Base-by-base conservation (phyloP, 2,329 filamentous ascomycete genomes). In the Mycosphaerella arachidis region DNA sequence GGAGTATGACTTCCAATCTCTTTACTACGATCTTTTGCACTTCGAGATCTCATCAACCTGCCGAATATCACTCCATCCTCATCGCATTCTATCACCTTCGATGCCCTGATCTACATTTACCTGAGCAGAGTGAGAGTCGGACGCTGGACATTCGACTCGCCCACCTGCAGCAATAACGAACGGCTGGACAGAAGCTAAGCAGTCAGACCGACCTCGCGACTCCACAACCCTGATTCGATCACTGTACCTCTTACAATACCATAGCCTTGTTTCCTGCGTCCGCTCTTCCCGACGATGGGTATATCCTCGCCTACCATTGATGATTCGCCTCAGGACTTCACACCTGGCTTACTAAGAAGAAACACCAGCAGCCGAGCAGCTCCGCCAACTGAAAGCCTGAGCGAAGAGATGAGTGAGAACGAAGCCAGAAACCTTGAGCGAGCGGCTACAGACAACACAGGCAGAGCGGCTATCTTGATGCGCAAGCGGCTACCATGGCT, bases 401-500 rank as follows among this genome's bases (percentile, higher is more conserved):
- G 40, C 24, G 43, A n/a, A 37, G 29, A 31, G 50, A 52, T 33
- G 27, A 52, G 50, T 35, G 50, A 40, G 29, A 43, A 50, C 4
- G 48, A 40, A 12, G 27, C 43, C 30, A 43, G 54, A 16, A 40
- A 27, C 10, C 57, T 59, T 35, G 20, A 50, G 35, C 37, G 35
- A 37, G 24, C 51, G n/a, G 54, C 31, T 20, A 48, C 27, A 10
- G 54, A 46, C 30, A 48, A 53, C 7, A 8, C 24, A 9, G 20
- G 24, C 20, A 16, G 13, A 45, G 24, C 55, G 8, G 40, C 60
- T 6, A 37, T 24, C 27, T 8, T 55, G 18, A 31, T 58, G 20
- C 61, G 66, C 18, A 70, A 70, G 61, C 68, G 59, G 59, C 59
- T 71, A 48, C 69, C 69, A 35, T 68, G 67, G 67, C 62, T 68